phyloP scores from a whole-genome alignment of 208 protist genomes.

The Trypanosoma brucei region DNA sequence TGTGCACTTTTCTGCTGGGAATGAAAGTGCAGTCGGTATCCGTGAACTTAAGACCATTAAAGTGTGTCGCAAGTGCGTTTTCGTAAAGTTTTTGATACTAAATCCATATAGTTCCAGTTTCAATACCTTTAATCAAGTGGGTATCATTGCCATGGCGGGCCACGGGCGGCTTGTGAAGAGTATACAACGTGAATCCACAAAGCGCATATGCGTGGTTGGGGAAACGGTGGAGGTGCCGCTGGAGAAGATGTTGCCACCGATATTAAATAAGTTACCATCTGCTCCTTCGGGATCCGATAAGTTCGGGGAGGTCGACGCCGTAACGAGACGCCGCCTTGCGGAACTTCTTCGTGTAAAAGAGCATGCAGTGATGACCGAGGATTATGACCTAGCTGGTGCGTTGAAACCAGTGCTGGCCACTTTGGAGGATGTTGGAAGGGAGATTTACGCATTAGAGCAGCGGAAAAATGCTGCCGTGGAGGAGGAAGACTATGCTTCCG shows the following conservation, averaged over 20 bases:
- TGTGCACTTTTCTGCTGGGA: constrained; percentile 64
- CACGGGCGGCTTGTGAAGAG: constrained; percentile 53
- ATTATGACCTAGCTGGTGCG: constrained; percentile 79
- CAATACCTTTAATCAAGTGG: constrained; percentile 88
- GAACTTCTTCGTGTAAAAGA: constrained; percentile 62
- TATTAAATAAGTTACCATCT: constrained; percentile 4
- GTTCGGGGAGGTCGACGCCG: constrained; percentile 22
- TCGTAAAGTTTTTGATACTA: constrained; percentile 81
- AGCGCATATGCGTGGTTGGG: constrained; percentile 41
- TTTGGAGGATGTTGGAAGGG: constrained; percentile 32
- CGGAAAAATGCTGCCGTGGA: constrained; percentile 67
- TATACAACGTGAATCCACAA: constrained; percentile 19
- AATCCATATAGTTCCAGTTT: constrained; percentile 67
- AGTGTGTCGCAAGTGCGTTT: constrained; percentile 57
- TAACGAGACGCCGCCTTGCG: constrained; percentile 27
- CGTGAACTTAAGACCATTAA: constrained; percentile 89
- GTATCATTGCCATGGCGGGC: constrained; percentile 69
- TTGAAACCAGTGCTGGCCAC: constrained; percentile 60
- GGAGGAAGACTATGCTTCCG: constrained; percentile 70
- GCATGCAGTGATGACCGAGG: constrained; percentile 71
- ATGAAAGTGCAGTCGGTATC: constrained; percentile 45
- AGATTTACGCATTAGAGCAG: constrained; percentile 57
- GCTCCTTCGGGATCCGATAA: constrained; percentile 12
- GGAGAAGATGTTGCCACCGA: constrained; percentile 75
- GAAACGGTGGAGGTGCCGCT: constrained; percentile 50